Percentiles rank a stretch among this genome's conserved stretches.
phyloP scores from a whole-genome alignment of 768 basidiomycete genomes.

The Astraeus odoratus region DNA sequence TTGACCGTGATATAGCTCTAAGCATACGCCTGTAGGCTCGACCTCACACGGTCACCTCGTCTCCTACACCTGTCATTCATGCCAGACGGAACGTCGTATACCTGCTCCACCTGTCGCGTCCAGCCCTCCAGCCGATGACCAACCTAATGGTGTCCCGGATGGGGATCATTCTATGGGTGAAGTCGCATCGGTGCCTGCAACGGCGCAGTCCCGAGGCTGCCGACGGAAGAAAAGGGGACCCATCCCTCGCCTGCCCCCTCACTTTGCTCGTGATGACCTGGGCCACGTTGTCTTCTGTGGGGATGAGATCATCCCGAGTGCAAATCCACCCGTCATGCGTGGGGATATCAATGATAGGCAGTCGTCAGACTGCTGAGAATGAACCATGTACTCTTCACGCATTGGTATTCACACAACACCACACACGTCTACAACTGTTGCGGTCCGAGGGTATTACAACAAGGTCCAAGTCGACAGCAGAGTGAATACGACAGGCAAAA shows the following conservation, averaged over 20 bases:
- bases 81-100: constrained; percentile 52
- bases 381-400: no score
- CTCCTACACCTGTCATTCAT: constrained; percentile 52
- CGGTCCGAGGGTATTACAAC: constrained; percentile 12
- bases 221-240: constrained; percentile 17
- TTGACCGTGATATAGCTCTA: constrained; percentile 1
- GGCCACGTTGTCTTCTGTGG: constrained; percentile 69
- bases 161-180: background rate
- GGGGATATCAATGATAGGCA: no score
- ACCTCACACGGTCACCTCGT: constrained; percentile 47
- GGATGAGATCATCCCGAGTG: constrained; percentile 35
- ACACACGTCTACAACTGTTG: no score
- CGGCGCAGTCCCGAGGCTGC: background rate
- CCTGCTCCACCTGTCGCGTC: constrained; percentile 51
- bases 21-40: constrained; percentile 31
- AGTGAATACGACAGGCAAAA: constrained; percentile 3
- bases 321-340: no score
- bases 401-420: no score
- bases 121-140: background rate
- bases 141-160: background rate
- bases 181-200: background rate
- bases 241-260: constrained; percentile 41
- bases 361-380: no score
- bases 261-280: constrained; percentile 54
- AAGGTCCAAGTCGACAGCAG: constrained; percentile 12